Percentiles rank a stretch among this genome's conserved stretches.
phyloP scores from a whole-genome alignment of 768 basidiomycete genomes.

The Flagelloscypha sp. region DNA sequence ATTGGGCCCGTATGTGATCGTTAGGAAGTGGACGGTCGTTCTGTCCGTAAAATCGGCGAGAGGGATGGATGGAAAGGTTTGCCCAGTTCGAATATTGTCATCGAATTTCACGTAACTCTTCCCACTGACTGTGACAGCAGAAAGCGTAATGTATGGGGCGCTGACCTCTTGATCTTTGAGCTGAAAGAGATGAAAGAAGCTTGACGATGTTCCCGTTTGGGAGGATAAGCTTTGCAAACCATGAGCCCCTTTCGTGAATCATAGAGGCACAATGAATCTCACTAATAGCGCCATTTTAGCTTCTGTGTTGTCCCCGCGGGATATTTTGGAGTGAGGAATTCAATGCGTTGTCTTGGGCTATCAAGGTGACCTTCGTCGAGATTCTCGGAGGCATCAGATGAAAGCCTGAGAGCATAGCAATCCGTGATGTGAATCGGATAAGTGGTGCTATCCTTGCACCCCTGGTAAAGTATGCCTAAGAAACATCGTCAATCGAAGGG shows the following conservation, averaged over 20 bases:
- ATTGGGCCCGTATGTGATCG: no score
- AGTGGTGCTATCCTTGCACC: conserved; percentile 3
- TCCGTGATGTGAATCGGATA: conserved; percentile 3
- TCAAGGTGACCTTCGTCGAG: neutral
- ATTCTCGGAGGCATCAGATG: conserved; percentile 6
- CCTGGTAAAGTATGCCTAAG: conserved; percentile 5
- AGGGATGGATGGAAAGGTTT: conserved; percentile 6
- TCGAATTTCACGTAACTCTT: conserved; percentile 1
- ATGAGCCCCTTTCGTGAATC: no score
- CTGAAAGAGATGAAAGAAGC: conserved; percentile 11
- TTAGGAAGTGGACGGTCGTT: conserved; percentile 6
- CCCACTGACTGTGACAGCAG: no score
- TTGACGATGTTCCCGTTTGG: conserved; percentile 4
- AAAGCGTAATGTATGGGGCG: conserved; percentile 4
- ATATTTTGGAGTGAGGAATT: conserved; percentile 6
- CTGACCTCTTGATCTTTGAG: conserved; percentile 3
- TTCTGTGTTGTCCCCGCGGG: conserved; percentile 6
- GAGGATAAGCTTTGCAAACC: no score
- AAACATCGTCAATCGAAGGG: no score
- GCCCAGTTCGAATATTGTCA: conserved; percentile 6
- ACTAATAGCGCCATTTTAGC: conserved; percentile 6
- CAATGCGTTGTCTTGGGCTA: conserved; percentile 8
- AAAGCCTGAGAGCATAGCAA: conserved; percentile 6
- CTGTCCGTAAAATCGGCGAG: conserved; percentile 6
- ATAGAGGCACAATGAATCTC: no score